Evolutionary conservation across 2,329 filamentous ascomycete genomes (phyloP).

Genomic region (Stachybotrys chlorohalonatus): DNA sequence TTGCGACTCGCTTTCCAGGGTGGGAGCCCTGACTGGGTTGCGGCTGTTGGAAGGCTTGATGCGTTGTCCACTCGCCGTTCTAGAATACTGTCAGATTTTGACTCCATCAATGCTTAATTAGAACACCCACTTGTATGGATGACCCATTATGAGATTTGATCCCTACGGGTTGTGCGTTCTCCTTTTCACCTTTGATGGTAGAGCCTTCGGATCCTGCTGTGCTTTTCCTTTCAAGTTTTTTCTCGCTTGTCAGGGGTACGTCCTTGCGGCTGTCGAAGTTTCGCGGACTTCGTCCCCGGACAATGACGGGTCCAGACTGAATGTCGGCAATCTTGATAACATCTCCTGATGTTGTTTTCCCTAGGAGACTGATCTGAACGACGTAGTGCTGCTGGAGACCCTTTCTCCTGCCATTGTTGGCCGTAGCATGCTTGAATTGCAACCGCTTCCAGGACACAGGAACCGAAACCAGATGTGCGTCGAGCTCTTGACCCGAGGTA

Average conservation of each 20-base stretch:
- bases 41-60: constrained; percentile 23
- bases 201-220: constrained; percentile 23
- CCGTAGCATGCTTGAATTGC: constrained; percentile 93
- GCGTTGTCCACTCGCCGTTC: constrained; percentile 35
- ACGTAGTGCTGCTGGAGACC: constrained; percentile 93
- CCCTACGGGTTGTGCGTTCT: constrained; percentile 16
- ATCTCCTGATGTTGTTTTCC: constrained; percentile 60
- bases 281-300: constrained; percentile 81
- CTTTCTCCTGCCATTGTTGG: constrained; percentile 90
- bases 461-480: constrained; percentile 69
- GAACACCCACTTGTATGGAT: constrained; percentile 22
- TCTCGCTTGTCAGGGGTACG: constrained; percentile 58
- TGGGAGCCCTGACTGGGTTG: constrained; percentile 31
- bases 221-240: constrained; percentile 36
- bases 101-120: background rate
- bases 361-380: constrained; percentile 75
- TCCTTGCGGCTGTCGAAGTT: constrained; percentile 93
- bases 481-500: constrained; percentile 56
- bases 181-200: constrained; percentile 22
- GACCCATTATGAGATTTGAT: constrained; percentile 22
- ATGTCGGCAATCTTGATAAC: constrained; percentile 72
- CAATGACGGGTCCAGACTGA: constrained; percentile 87
- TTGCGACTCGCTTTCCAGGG: constrained; percentile 41
- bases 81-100: constrained; percentile 13
- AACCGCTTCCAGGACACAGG: constrained; percentile 89